These are phyloP conservation scores for Angophora floribunda DNA, from an alignment of 345 rosid species.

Conservation along the genomic window DNA sequence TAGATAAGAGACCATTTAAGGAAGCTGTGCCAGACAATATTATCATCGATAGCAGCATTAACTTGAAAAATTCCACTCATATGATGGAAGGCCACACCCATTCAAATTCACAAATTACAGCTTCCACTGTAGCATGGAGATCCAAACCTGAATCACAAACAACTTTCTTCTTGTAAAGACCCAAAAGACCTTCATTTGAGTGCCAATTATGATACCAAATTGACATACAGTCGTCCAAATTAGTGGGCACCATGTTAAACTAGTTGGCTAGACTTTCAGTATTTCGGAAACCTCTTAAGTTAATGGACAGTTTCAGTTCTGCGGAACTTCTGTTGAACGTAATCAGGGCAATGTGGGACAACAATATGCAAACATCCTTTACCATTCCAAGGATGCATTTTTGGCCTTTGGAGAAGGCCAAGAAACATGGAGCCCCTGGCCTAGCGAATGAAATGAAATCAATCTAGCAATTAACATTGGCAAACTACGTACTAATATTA, in stretches of 20 bases:
- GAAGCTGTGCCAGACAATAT: neutral
- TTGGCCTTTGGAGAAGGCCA: neutral
- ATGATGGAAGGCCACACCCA: neutral
- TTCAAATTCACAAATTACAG: neutral
- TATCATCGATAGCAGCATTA: neutral
- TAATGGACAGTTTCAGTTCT: neutral
- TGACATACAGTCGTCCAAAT: neutral
- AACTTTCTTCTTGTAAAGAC: neutral
- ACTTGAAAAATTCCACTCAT: neutral
- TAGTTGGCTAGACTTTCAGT: neutral
- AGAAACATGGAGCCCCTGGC: neutral
- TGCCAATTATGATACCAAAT: neutral
- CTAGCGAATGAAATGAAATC: neutral
- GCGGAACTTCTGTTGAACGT: neutral
- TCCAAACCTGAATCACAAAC: neutral
- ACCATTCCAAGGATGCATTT: neutral
- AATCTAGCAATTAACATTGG: neutral
- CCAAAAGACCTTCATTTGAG: neutral
- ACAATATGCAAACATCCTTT: neutral
- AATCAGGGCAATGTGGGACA: neutral
- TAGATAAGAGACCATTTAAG: neutral
- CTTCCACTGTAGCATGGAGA: neutral
- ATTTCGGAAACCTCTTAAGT: neutral
- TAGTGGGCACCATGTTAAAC: neutral
- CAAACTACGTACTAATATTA: neutral